These are phyloP conservation scores for Bisporella sp. DNA, from an alignment of 2,329 filamentous ascomycete genomes.

Conservation along the genomic window DNA sequence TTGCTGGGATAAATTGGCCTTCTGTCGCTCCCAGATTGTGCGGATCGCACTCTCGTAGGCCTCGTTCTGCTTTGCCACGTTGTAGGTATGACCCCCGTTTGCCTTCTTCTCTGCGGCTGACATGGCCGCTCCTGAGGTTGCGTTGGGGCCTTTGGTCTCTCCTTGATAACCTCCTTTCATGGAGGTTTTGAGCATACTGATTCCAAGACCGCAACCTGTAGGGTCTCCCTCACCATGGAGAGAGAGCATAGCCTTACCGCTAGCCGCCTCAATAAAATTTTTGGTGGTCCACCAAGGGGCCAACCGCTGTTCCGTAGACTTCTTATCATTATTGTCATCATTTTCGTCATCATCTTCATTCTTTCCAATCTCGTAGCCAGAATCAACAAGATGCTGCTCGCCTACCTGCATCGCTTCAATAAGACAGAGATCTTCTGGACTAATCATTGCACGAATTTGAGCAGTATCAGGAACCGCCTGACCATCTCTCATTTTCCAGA, in stretches of 20 bases:
- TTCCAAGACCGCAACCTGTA: slow-evolving; percentile 85
- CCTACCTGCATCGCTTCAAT: slow-evolving; percentile 97
- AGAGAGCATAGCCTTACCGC: slow-evolving; percentile 94
- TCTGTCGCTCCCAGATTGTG: slow-evolving; percentile 88
- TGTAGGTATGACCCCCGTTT: slow-evolving; percentile 93
- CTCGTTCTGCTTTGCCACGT: slow-evolving; percentile 88
- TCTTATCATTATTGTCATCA: slow-evolving; percentile 33
- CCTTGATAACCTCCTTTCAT: slow-evolving; percentile 97
- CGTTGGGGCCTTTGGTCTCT: slow-evolving; percentile 60
- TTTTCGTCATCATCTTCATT: slow-evolving; percentile 50
- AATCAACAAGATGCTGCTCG: slow-evolving; percentile 81
- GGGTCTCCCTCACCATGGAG: slow-evolving; percentile 93
- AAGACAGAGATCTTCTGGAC: slow-evolving; percentile 89
- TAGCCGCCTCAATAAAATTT: slow-evolving; percentile 89
- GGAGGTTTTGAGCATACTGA: slow-evolving; percentile 94
- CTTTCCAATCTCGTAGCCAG: slow-evolving; percentile 70
- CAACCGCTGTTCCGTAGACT: slow-evolving; percentile 79
- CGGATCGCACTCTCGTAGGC: slow-evolving; percentile 89
- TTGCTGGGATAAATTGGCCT: slow-evolving; percentile 65
- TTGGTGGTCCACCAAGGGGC: slow-evolving; percentile 96
- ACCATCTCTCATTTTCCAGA: slow-evolving; percentile 69
- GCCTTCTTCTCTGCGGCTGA: slow-evolving; percentile 60
- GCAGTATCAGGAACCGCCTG: slow-evolving; percentile 76
- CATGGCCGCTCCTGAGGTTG: slow-evolving; percentile 73
- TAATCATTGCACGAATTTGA: slow-evolving; percentile 78